Conservation (phyloP, 2,329 filamentous ascomycete species). For the Paecilomyces variotii region DNA sequence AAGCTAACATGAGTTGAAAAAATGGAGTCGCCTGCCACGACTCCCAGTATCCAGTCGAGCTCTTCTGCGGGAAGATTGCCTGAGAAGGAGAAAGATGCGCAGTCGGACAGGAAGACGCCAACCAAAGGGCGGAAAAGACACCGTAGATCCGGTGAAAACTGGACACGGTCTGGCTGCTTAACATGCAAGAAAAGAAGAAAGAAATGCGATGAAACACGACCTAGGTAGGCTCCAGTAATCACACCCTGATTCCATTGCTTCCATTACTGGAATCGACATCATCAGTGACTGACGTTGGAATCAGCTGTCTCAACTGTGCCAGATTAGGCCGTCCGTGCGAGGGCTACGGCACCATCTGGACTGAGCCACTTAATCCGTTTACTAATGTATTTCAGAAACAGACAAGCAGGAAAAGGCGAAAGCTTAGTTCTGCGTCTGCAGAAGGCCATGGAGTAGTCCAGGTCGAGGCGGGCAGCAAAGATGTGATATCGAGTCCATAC, state of each 20-base stretch:
- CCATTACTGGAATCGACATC: neutral
- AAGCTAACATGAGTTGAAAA: neutral
- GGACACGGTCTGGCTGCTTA: slow-evolving; percentile 33
- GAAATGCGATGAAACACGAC: slow-evolving; percentile 30
- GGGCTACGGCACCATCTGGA: slow-evolving; percentile 31
- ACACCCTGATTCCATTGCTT: too few species aligned
- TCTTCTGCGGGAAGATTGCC: neutral
- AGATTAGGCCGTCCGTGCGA: slow-evolving; percentile 28
- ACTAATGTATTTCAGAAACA: slow-evolving; percentile 20
- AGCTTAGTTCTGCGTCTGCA: slow-evolving; percentile 10
- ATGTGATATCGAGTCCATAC: neutral
- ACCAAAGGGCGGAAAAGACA: slow-evolving; percentile 8
- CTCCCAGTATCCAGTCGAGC: neutral
- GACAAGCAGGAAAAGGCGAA: slow-evolving; percentile 13
- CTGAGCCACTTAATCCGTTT: slow-evolving; percentile 24
- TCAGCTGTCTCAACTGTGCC: slow-evolving; percentile 24
- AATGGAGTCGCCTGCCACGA: neutral
- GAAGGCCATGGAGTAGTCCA: neutral
- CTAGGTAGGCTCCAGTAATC: slow-evolving; percentile 16
- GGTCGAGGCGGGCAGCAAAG: neutral
- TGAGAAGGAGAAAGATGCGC: neutral
- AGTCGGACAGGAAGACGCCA: slow-evolving; percentile 10
- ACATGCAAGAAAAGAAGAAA: slow-evolving; percentile 32
- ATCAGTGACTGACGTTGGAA: slow-evolving; percentile 4
- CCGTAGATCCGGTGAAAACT: slow-evolving; percentile 16